phyloP scores from a whole-genome alignment of 2,329 filamentous ascomycete species.

The Aspergillus unguis region DNA sequence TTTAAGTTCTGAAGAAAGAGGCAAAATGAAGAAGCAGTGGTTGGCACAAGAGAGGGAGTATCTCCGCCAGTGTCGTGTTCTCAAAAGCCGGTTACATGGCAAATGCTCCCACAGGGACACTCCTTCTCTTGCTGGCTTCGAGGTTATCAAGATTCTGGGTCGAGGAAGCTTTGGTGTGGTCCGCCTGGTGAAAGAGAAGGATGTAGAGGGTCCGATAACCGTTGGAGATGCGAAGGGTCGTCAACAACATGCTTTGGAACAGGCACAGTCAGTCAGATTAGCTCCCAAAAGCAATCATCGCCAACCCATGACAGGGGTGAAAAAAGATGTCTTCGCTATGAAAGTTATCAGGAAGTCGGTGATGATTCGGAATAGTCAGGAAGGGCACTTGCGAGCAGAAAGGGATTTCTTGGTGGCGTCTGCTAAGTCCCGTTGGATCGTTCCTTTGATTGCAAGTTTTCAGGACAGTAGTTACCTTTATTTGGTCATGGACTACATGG shows the following conservation, averaged over 20 bases:
- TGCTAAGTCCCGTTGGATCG: conserved; percentile 84
- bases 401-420: conserved; percentile 87
- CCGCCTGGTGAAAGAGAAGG: conserved; percentile 70
- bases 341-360: conserved; percentile 93
- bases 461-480: conserved; percentile 83
- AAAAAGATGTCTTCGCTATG: conserved; percentile 79
- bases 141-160: conserved; percentile 76
- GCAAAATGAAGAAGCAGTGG: conserved; percentile 57
- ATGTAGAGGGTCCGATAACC: background rate
- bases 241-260: conserved; percentile 13
- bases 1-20: conserved; percentile 55
- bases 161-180: conserved; percentile 96
- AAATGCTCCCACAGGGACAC: conserved; percentile 42
- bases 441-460: conserved; percentile 83
- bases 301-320: conserved; percentile 29
- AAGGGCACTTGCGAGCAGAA: conserved; percentile 87
- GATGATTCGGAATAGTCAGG: conserved; percentile 87
- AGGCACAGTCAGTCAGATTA: conserved; percentile 22
- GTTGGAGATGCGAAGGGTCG: conserved; percentile 12
- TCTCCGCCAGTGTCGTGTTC: conserved; percentile 66
- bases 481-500: conserved; percentile 97
- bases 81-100: conserved; percentile 61
- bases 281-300: conserved; percentile 25
- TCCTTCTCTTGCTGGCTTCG: conserved; percentile 64
- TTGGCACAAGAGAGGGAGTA: conserved; percentile 67